Percentiles rank a stretch among this genome's conserved stretches.
Conservation (phyloP, 169 alveolate species). For the Plasmodium vinckei region DNA sequence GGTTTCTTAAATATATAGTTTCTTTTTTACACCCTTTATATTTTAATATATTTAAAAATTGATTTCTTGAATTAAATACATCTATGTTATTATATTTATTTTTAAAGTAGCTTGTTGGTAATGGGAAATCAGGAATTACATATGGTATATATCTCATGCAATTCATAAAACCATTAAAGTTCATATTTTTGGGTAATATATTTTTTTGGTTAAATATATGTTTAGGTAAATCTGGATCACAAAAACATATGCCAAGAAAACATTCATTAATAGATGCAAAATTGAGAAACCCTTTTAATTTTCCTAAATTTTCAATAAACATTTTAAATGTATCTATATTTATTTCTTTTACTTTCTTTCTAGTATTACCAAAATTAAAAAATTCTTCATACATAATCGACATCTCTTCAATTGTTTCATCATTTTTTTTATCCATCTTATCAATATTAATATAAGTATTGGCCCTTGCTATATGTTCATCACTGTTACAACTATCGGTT, state of each 20-base stretch:
- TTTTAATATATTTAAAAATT: constrained; percentile 46
- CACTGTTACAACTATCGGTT: neutral
- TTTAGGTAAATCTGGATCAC: constrained; percentile 75
- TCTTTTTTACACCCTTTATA: constrained; percentile 49
- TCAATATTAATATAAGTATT: neutral
- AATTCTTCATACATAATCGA: constrained; percentile 27
- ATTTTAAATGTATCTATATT: constrained; percentile 30
- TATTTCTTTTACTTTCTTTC: constrained; percentile 60
- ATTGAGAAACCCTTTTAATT: constrained; percentile 65
- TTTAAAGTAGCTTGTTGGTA: constrained; percentile 43
- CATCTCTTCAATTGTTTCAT: constrained; percentile 44
- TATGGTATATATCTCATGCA: constrained; percentile 76
- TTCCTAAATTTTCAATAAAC: constrained; percentile 66
- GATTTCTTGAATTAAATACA: constrained; percentile 69
- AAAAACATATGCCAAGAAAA: constrained; percentile 65
- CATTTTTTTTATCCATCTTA: neutral
- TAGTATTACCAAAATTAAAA: constrained; percentile 24
- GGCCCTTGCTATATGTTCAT: neutral
- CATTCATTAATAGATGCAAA: constrained; percentile 59
- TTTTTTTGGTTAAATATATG: constrained; percentile 48
- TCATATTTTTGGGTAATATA: constrained; percentile 60
- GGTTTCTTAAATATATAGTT: constrained; percentile 33
- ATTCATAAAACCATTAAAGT: constrained; percentile 63
- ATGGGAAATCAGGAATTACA: constrained; percentile 73
- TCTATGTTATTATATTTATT: constrained; percentile 26